These are phyloP conservation scores for Harrya chromipes DNA, from an alignment of 768 basidiomycete species.

Conservation along the genomic window DNA sequence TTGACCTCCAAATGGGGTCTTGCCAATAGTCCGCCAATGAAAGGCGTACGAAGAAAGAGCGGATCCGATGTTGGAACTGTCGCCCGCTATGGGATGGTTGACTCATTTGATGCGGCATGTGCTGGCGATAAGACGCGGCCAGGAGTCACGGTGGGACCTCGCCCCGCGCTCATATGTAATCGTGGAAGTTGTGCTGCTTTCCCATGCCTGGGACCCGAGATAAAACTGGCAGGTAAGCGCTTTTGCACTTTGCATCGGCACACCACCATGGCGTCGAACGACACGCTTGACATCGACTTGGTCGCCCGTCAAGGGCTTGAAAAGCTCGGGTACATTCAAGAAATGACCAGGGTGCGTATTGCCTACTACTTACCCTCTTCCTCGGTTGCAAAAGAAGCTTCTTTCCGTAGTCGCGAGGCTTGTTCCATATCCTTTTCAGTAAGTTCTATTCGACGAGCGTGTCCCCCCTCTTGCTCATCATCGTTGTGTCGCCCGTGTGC, in stretches of 20 bases:
- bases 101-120: too few relatives aligned
- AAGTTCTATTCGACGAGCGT: constrained; percentile 15
- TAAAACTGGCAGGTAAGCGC: background rate
- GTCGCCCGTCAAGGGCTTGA: constrained; percentile 38
- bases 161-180: too few relatives aligned
- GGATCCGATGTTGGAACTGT: background rate
- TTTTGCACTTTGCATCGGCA: background rate
- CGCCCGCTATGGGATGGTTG: too few relatives aligned
- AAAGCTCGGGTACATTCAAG: constrained; percentile 54
- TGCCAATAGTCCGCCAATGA: too few relatives aligned
- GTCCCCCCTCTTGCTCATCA: background rate
- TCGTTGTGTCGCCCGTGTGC: background rate
- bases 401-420: constrained; percentile 42
- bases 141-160: too few relatives aligned
- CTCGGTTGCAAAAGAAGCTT: background rate
- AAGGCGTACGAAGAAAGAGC: too few relatives aligned
- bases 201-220: background rate
- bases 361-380: background rate
- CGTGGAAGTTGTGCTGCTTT: background rate
- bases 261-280: constrained; percentile 12
- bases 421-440: constrained; percentile 56
- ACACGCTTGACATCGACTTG: constrained; percentile 18
- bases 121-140: too few relatives aligned
- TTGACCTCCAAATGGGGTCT: too few relatives aligned
- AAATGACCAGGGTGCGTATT: constrained; percentile 46